A percentile compares a stretch with the other conserved stretches of the same genome.
Conservation (phyloP, 2,329 filamentous ascomycete genomes). For the Escovopsis weberi region DNA sequence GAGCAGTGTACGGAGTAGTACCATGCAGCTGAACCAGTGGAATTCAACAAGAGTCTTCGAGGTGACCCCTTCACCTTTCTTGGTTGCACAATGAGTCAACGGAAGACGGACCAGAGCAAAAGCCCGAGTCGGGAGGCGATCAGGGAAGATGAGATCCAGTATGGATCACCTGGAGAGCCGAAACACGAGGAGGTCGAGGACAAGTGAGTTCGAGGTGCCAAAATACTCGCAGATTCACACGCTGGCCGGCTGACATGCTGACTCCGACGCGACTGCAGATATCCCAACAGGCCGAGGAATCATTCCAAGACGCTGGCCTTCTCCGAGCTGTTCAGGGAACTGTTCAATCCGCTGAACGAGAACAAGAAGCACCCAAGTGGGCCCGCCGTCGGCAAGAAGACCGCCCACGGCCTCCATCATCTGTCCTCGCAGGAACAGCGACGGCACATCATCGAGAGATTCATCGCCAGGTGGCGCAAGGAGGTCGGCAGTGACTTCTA, state of each 20-base stretch:
- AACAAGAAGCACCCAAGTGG: constrained; percentile 62
- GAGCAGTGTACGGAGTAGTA: too few relatives aligned
- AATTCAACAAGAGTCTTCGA: too few relatives aligned
- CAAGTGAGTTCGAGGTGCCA: constrained; percentile 18
- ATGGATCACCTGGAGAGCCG: constrained; percentile 24
- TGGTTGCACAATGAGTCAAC: constrained; percentile 3
- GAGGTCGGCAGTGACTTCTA: constrained; percentile 89
- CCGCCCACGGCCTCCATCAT: constrained; percentile 41
- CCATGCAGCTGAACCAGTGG: too few relatives aligned
- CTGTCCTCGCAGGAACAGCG: constrained; percentile 64
- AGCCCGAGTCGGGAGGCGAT: constrained; percentile 25
- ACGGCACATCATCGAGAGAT: constrained; percentile 67
- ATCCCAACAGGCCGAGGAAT: constrained; percentile 71
- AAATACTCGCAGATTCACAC: too few relatives aligned
- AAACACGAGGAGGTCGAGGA: constrained; percentile 27
- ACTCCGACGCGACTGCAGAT: constrained; percentile 33
- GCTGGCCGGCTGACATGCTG: not conserved
- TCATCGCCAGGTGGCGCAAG: constrained; percentile 73
- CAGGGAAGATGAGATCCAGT: constrained; percentile 39
- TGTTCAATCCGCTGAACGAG: constrained; percentile 71
- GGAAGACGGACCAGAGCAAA: constrained; percentile 1
- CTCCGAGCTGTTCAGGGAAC: constrained; percentile 56
- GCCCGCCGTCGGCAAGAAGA: constrained; percentile 40
- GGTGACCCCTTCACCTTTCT: too few relatives aligned
- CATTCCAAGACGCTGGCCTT: constrained; percentile 68